Base-by-base conservation (phyloP, 2,329 filamentous ascomycete species). In the Cadophora luteo-olivacea region DNA sequence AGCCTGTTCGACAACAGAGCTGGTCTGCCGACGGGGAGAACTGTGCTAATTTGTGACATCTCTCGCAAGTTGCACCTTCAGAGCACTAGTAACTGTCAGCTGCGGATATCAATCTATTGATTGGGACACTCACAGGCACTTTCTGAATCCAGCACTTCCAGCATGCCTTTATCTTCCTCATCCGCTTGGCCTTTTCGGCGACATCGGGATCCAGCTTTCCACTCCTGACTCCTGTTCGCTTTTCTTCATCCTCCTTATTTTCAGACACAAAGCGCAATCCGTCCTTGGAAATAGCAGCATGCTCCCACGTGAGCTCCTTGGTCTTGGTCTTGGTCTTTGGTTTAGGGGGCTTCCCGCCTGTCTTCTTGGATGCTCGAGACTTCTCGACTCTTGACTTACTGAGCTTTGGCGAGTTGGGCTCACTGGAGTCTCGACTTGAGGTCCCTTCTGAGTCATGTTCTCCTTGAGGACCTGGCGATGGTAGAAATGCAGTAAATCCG, bases 141-240 rank as follows among this genome's bases (percentile, higher is more conserved):
- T 75, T 75, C 64, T 72, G 71, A 3, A 69, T 68, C 74, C 73
- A 75, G 45, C 74, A 75, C 25, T 70, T 69, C 73, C 73, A 74
- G 61, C 74, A 75, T 2, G 74, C 73, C 19, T 65, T 65, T 24
- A 72, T 51, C 38, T 61, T 69, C 12, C 74, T 67, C 12, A 75
- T 72, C 16, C 58, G 64, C 19, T 67, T 66, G 12, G 73, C 72
- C 24, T 71, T 74, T 36, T 72, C 71, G 25, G 68, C 67, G 8
- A 67, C 68, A 22, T 73, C 60, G 1, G 68, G 70, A 45, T 70
- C 68, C 24, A 75, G 65, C 36, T 69, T 68, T 33, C 73, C 69
- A 19, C 29, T 73, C 33, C 74, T 67, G 24, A 69, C 60, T 1
- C 72, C 71, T 38, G 9, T 60, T 8, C 52, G 62, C 11, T 66